Evolutionary conservation across 176 grass and related monocot species (phyloP).

Genomic region (Hyparrhenia diplandra): DNA sequence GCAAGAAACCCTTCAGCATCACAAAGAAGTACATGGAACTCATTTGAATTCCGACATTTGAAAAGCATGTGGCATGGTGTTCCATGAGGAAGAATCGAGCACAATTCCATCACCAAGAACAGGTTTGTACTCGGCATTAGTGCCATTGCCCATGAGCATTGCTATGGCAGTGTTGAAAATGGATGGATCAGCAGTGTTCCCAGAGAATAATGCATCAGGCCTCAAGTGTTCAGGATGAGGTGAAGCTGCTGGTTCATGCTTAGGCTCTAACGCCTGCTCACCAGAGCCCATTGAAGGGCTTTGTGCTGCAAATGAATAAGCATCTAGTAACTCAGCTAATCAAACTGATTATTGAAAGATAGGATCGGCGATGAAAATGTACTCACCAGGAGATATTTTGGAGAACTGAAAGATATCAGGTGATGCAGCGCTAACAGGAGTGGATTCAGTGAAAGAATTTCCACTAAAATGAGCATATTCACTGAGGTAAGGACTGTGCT

Average conservation of each 20-base stretch:
- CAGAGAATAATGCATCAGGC: slow-evolving; percentile 67
- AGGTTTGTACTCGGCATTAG: slow-evolving; percentile 41
- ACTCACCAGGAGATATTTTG: slow-evolving; percentile 37
- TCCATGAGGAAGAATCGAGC: slow-evolving; percentile 49
- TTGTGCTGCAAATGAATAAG: slow-evolving; percentile 29
- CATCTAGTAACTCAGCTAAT: slow-evolving; percentile 7
- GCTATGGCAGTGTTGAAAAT: slow-evolving; percentile 59
- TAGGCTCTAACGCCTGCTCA: slow-evolving; percentile 16
- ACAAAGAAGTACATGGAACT: slow-evolving; percentile 18
- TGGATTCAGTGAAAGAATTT: slow-evolving; percentile 40
- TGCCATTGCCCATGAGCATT: slow-evolving; percentile 50
- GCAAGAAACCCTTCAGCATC: slow-evolving; percentile 9
- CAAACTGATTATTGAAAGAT: neutral
- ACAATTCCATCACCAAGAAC: slow-evolving; percentile 13
- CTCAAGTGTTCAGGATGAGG: slow-evolving; percentile 49
- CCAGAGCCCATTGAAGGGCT: slow-evolving; percentile 37
- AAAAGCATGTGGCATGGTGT: slow-evolving; percentile 54
- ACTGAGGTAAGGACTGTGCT: slow-evolving; percentile 32
- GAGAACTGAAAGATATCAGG: slow-evolving; percentile 32
- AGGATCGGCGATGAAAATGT: neutral
- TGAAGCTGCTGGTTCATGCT: slow-evolving; percentile 37
- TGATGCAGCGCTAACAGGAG: slow-evolving; percentile 26
- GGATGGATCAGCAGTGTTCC: slow-evolving; percentile 44
- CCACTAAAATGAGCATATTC: slow-evolving; percentile 41
- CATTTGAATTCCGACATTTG: slow-evolving; percentile 60